Conservation (phyloP, 2,329 filamentous ascomycete genomes). For the Talaromyces marneffei region DNA sequence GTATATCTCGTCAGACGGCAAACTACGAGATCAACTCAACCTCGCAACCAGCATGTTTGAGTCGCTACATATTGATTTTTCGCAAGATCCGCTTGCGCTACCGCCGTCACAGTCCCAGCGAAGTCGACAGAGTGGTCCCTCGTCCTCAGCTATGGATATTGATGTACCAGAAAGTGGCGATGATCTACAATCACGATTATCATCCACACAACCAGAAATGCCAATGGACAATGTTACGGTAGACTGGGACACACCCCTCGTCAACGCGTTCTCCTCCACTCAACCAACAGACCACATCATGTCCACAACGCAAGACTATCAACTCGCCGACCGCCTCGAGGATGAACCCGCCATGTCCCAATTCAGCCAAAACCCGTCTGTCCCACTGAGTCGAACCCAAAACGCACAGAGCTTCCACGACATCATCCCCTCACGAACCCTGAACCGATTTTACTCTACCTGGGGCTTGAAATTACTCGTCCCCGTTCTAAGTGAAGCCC, state of each 20-base stretch:
- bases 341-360: conserved; percentile 82
- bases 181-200: conserved; percentile 49
- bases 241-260: conserved; percentile 78
- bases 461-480: conserved; percentile 70
- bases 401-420: conserved; percentile 82
- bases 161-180: conserved; percentile 24
- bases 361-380: conserved; percentile 71
- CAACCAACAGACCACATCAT: conserved; percentile 40
- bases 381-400: conserved; percentile 81
- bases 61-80: conserved; percentile 82
- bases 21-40: conserved; percentile 68
- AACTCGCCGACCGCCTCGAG: conserved; percentile 60
- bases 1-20: conserved; percentile 68
- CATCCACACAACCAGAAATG: conserved; percentile 81
- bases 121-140: conserved; percentile 38
- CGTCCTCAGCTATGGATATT: conserved; percentile 57
- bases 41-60: conserved; percentile 95
- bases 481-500: conserved; percentile 69
- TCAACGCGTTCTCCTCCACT: conserved; percentile 39
- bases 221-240: conserved; percentile 69
- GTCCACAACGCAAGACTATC: conserved; percentile 29
- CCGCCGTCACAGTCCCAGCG: conserved; percentile 32
- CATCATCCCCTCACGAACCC: conserved; percentile 77
- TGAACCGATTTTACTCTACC: conserved; percentile 88
- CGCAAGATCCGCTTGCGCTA: conserved; percentile 55